Evolutionary conservation across 257 asterid genomes (phyloP).

Genomic region (Osmanthus fragrans): DNA sequence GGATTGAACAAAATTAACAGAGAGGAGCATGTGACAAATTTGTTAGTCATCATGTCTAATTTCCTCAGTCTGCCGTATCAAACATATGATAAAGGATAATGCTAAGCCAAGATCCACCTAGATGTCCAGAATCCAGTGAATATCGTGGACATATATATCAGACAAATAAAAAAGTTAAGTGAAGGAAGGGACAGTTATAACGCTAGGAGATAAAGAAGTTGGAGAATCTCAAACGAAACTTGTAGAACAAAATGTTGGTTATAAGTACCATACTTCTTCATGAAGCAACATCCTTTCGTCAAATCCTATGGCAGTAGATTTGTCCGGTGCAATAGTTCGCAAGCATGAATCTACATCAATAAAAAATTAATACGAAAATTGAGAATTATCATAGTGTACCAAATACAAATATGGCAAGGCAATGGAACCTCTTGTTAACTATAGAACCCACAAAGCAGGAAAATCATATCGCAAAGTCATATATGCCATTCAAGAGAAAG

Average conservation of each 20-base stretch:
- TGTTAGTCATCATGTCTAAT: not conserved
- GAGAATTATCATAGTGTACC: constrained; percentile 2
- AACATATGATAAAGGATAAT: constrained; percentile 1
- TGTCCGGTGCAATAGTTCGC: constrained; percentile 42
- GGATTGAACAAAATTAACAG: not conserved
- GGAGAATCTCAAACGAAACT: constrained; percentile 10
- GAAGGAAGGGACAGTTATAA: not conserved
- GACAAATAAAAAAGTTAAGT: not conserved
- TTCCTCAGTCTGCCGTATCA: not conserved
- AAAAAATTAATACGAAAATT: constrained; percentile 19
- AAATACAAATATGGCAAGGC: constrained; percentile 16
- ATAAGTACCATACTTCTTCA: constrained; percentile 66
- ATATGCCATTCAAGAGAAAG: constrained; percentile 9
- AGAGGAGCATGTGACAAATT: not conserved
- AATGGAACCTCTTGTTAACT: not conserved
- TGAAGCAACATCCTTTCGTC: constrained; percentile 99
- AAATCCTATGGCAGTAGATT: constrained; percentile 77
- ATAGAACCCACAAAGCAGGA: constrained; percentile 1
- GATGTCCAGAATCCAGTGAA: not conserved
- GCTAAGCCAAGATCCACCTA: constrained; percentile 10
- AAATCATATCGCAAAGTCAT: not conserved
- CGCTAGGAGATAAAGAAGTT: not conserved
- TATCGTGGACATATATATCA: not conserved
- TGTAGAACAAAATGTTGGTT: constrained; percentile 19
- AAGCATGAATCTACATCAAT: constrained; percentile 37